Percentiles rank a stretch among this genome's conserved stretches.
Conservation (phyloP, 352 stramenopile species). For the Phytophthora pisi region DNA sequence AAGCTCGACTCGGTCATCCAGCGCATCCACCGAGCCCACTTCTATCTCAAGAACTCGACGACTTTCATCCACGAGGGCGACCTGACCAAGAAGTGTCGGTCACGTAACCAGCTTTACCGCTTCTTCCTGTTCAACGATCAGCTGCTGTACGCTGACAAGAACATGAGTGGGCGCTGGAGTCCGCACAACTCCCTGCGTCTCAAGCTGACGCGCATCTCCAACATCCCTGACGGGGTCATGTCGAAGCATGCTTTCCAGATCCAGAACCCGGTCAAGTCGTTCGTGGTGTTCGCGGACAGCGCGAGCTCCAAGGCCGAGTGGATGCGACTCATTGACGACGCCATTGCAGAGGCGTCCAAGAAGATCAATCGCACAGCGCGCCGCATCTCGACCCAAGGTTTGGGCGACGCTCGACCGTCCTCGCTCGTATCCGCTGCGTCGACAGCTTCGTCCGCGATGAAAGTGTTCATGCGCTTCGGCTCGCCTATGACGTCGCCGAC, state of each 20-base stretch:
- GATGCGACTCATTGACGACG: slow-evolving; percentile 83
- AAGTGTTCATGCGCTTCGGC: slow-evolving; percentile 58
- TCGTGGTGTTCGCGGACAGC: slow-evolving; percentile 81
- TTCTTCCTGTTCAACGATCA: slow-evolving; percentile 92
- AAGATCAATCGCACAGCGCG: slow-evolving; percentile 78
- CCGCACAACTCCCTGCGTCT: slow-evolving; percentile 86
- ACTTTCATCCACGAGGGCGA: slow-evolving; percentile 95
- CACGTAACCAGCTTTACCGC: slow-evolving; percentile 82
- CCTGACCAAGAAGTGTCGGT: slow-evolving; percentile 94
- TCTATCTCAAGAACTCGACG: slow-evolving; percentile 94
- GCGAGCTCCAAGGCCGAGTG: slow-evolving; percentile 73
- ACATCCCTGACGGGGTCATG: slow-evolving; percentile 73
- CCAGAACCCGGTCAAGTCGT: slow-evolving; percentile 84
- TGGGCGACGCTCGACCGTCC: slow-evolving; percentile 13
- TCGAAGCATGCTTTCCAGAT: slow-evolving; percentile 87
- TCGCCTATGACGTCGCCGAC: slow-evolving; percentile 52
- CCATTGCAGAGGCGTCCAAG: slow-evolving; percentile 72
- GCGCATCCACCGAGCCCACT: slow-evolving; percentile 91
- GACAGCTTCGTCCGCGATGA: slow-evolving; percentile 45
- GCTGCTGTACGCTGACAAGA: slow-evolving; percentile 81
- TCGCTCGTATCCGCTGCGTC: slow-evolving; percentile 4
- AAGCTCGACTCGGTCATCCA: slow-evolving; percentile 87
- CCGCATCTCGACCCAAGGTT: slow-evolving; percentile 55
- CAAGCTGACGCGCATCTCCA: slow-evolving; percentile 82
- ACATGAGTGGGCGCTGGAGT: slow-evolving; percentile 82